phyloP scores from a whole-genome alignment of 805 yeast genomes.

The Sungouiella thailandica region DNA sequence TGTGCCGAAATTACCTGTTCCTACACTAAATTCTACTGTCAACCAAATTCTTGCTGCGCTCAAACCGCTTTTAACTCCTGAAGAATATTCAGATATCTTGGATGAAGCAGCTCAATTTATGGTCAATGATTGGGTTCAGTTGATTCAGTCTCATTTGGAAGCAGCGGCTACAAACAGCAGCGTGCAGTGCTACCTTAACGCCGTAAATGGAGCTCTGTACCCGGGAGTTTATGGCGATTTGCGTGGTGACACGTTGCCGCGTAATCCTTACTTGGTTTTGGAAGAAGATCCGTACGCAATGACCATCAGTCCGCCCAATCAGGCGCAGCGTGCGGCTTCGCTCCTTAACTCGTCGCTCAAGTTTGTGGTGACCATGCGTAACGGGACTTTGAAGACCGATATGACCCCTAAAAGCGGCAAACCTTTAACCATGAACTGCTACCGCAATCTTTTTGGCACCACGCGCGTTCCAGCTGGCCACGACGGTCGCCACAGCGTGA shows the following conservation, averaged over 20 bases:
- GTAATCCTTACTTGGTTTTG: constrained; percentile 70
- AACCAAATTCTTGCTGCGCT: constrained; percentile 50
- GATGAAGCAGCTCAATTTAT: constrained; percentile 43
- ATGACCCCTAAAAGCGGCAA: constrained; percentile 43
- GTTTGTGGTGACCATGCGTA: constrained; percentile 56
- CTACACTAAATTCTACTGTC: constrained; percentile 46
- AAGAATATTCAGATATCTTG: constrained; percentile 44
- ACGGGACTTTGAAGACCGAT: constrained; percentile 53
- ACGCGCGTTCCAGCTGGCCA: constrained; percentile 43
- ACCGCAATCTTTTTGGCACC: constrained; percentile 62
- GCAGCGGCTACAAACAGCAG: constrained; percentile 38
- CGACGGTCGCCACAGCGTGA: constrained; percentile 24
- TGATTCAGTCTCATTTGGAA: constrained; percentile 51
- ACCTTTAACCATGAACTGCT: constrained; percentile 65
- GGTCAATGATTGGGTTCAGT: constrained; percentile 34
- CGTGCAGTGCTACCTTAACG: constrained; percentile 48
- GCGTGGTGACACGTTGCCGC: constrained; percentile 63
- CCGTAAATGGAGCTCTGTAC: constrained; percentile 43
- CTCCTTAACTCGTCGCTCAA: constrained; percentile 62
- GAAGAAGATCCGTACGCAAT: constrained; percentile 68
- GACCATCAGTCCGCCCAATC: constrained; percentile 55
- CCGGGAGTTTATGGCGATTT: constrained; percentile 61
- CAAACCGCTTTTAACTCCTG: constrained; percentile 53
- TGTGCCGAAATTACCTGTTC: constrained; percentile 62
- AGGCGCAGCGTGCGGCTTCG: constrained; percentile 63